Conservation (phyloP, 78 protist species). For the Chrysochromulina parva region DNA sequence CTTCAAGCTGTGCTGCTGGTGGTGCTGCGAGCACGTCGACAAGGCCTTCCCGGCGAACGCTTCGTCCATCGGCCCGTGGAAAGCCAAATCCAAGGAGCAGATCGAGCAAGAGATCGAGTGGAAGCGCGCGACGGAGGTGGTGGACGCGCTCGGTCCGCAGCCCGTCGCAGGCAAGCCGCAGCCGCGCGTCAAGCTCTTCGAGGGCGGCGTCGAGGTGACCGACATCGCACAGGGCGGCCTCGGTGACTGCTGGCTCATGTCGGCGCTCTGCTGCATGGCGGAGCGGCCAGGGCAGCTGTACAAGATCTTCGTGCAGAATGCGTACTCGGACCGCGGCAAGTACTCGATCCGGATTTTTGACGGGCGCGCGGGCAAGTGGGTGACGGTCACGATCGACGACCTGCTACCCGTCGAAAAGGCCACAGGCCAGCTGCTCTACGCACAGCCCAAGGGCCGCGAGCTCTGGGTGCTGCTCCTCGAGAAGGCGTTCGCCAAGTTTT, state of each 20-base stretch:
- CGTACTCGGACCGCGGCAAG: not conserved
- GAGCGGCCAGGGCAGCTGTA: slow-evolving; percentile 4
- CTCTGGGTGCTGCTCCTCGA: slow-evolving; percentile 46
- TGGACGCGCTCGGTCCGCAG: too few species aligned
- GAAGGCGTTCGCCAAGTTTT: slow-evolving; percentile 51
- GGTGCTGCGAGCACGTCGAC: too few species aligned
- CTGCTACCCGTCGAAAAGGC: not conserved
- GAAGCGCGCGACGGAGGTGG: too few species aligned
- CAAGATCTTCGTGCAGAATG: not conserved
- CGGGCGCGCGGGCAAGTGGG: not conserved
- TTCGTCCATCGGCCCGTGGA: too few species aligned
- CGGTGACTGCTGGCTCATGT: slow-evolving; percentile 75
- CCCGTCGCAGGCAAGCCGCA: too few species aligned
- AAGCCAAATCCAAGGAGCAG: too few species aligned
- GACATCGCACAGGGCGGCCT: slow-evolving; percentile 61
- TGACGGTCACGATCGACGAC: slow-evolving; percentile 36
- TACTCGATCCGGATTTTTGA: not conserved
- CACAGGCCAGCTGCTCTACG: not conserved
- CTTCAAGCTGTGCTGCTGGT: too few species aligned
- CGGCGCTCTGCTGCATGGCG: slow-evolving; percentile 42
- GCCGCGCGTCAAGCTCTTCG: not conserved
- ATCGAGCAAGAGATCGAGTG: too few species aligned
- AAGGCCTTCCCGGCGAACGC: too few species aligned
- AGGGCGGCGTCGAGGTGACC: not conserved
- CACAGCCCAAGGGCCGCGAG: slow-evolving; percentile 10